Conservation (phyloP, 192 early-diverging fungal species). For the Coemansia aciculifera region DNA sequence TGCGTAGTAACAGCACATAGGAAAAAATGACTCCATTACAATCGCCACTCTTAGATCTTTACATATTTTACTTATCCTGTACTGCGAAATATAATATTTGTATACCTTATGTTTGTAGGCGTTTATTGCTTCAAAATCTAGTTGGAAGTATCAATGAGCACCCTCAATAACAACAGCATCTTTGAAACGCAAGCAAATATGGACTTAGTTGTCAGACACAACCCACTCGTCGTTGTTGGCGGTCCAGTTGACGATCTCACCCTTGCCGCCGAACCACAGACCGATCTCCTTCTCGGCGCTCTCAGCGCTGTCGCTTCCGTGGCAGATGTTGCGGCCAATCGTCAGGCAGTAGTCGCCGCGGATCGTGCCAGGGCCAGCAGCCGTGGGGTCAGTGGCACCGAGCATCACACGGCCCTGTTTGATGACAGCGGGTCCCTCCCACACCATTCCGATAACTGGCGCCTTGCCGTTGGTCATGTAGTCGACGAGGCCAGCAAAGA, state of each 20-base stretch:
- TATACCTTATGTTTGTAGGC: neutral
- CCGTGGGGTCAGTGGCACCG: constrained; percentile 90
- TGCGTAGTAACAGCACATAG: constrained; percentile 40
- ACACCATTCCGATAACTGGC: constrained; percentile 81
- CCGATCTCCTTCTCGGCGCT: constrained; percentile 77
- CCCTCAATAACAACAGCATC: neutral
- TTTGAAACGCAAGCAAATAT: neutral
- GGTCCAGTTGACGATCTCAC: constrained; percentile 63
- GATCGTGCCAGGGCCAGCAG: constrained; percentile 84
- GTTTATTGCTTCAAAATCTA: neutral
- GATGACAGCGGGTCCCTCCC: constrained; percentile 87
- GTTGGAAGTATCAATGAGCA: neutral
- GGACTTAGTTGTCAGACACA: constrained; percentile 62
- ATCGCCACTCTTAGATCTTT: neutral
- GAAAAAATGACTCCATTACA: neutral
- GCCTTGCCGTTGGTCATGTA: constrained; percentile 91
- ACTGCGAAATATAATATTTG: neutral
- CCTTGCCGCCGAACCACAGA: constrained; percentile 71
- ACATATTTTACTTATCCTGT: neutral
- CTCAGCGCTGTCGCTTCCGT: constrained; percentile 86
- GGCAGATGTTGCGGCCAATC: constrained; percentile 82
- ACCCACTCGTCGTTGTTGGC: constrained; percentile 70
- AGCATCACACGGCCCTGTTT: constrained; percentile 84
- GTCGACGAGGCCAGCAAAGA: constrained; percentile 85
- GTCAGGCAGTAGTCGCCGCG: constrained; percentile 81